These are phyloP conservation scores for Penicillium argentinense DNA, from an alignment of 495 filamentous ascomycete genomes.

Conservation along the genomic window DNA sequence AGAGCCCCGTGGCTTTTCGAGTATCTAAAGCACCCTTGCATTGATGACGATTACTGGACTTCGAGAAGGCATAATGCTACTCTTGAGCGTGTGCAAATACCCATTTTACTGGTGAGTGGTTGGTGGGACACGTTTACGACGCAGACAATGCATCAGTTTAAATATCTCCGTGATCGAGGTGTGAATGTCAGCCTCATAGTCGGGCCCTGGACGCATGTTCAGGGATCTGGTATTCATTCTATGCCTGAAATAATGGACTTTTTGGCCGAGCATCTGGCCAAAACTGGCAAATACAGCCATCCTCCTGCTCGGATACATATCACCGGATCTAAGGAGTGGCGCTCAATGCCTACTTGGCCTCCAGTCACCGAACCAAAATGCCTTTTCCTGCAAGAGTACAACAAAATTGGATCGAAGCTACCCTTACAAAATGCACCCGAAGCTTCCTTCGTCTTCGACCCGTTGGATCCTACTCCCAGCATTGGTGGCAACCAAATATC, in stretches of 20 bases:
- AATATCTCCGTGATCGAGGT: conserved; percentile 6
- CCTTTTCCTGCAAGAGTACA: conserved; percentile 21
- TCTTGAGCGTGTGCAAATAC: conserved; percentile 25
- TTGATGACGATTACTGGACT: conserved; percentile 23
- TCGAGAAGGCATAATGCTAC: conserved; percentile 13
- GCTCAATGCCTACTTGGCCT: conserved; percentile 17
- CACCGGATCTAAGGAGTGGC: conserved; percentile 19
- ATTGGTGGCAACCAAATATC: conserved; percentile 20
- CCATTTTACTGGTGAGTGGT: conserved; percentile 28
- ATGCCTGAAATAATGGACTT: conserved; percentile 20
- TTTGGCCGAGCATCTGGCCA: conserved; percentile 16
- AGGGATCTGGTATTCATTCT: conserved; percentile 14
- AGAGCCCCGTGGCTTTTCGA: conserved; percentile 20
- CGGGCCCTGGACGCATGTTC: conserved; percentile 21
- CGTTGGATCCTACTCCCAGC: conserved; percentile 25
- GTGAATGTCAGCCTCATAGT: conserved; percentile 16
- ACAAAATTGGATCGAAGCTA: conserved; percentile 4
- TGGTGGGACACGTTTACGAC: conserved; percentile 28
- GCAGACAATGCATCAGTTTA: conserved; percentile 27
- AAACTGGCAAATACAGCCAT: conserved; percentile 13
- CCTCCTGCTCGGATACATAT: conserved; percentile 10
- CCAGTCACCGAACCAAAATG: conserved; percentile 2
- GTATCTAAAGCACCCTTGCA: conserved; percentile 12
- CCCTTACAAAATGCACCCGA: conserved; percentile 12
- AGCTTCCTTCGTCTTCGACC: conserved; percentile 32